These are phyloP conservation scores for Leccinum variicolor DNA, from an alignment of 768 basidiomycete genomes.

Conservation along the genomic window DNA sequence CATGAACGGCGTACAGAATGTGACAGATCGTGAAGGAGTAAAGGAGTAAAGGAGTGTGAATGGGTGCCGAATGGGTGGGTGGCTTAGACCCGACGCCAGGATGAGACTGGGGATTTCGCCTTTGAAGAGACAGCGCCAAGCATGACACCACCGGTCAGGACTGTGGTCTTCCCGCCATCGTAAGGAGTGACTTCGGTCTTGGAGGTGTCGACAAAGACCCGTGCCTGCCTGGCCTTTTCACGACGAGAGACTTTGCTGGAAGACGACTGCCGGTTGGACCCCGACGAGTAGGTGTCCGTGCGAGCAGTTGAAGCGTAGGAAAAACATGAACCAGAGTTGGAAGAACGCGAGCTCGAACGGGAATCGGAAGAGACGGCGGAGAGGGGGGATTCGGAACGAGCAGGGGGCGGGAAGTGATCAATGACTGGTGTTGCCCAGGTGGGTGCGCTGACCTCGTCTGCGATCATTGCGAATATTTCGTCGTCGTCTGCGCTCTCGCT, in stretches of 20 bases:
- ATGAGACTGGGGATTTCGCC: slow-evolving; percentile 32
- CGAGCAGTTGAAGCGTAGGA: slow-evolving; percentile 63
- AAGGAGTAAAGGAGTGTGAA: slow-evolving; percentile 29
- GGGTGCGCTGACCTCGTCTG: slow-evolving; percentile 64
- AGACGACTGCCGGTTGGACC: slow-evolving; percentile 39
- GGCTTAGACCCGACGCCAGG: slow-evolving; percentile 59
- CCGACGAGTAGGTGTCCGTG: slow-evolving; percentile 45
- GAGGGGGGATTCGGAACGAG: slow-evolving; percentile 55
- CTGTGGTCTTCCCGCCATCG: slow-evolving; percentile 85
- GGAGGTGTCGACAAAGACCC: slow-evolving; percentile 69
- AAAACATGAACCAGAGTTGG: slow-evolving; percentile 70
- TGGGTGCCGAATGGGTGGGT: slow-evolving; percentile 2
- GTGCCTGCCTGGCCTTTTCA: slow-evolving; percentile 64
- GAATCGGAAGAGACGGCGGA: slow-evolving; percentile 54
- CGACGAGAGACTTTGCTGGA: slow-evolving; percentile 59
- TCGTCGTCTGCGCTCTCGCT: slow-evolving; percentile 71
- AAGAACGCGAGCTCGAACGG: slow-evolving; percentile 57
- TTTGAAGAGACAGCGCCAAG: slow-evolving; percentile 52
- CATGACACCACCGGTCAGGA: slow-evolving; percentile 86
- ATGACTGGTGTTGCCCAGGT: slow-evolving; percentile 67
- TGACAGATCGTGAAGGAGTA: slow-evolving; percentile 17
- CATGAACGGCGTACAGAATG: slow-evolving; percentile 22
- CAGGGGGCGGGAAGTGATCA: slow-evolving; percentile 52
- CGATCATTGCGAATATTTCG: slow-evolving; percentile 70
- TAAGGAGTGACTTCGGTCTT: slow-evolving; percentile 83